Percentiles rank a stretch among this genome's conserved stretches.
phyloP scores from a whole-genome alignment of 768 basidiomycete genomes.

The Epithele typhae region DNA sequence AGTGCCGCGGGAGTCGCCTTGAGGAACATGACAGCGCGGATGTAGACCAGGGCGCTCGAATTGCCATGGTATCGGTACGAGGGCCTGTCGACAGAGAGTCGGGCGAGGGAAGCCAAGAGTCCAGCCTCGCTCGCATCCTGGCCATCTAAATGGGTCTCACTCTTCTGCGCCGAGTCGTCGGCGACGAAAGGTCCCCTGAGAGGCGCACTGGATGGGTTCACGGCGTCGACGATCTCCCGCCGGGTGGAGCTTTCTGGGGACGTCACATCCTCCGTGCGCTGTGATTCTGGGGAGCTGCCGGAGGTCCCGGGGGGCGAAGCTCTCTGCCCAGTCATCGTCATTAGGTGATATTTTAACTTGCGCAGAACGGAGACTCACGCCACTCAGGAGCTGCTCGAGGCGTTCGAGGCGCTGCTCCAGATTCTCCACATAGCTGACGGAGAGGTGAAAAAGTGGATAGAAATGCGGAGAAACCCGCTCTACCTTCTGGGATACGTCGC shows the following conservation, averaged over 20 bases:
- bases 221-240: no score
- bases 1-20: not conserved
- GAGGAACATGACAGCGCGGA: not conserved
- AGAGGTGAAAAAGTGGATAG: not conserved
- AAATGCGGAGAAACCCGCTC: not conserved
- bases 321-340: not conserved
- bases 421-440: conserved; percentile 1
- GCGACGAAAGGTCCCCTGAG: no score
- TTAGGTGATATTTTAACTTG: no score
- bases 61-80: conserved; percentile 1
- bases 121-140: not conserved
- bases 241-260: no score
- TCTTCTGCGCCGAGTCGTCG: no score
- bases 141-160: no score
- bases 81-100: not conserved
- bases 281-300: not conserved
- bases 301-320: not conserved
- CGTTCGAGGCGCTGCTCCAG: conserved; percentile 2
- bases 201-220: no score
- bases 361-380: not conserved
- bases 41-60: not conserved
- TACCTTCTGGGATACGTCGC: not conserved
- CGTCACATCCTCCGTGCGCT: no score
- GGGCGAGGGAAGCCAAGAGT: not conserved
- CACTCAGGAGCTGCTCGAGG: not conserved